Evolutionary conservation across 2,329 filamentous ascomycete species (phyloP).

Genomic region (Leptodontidium sp.): DNA sequence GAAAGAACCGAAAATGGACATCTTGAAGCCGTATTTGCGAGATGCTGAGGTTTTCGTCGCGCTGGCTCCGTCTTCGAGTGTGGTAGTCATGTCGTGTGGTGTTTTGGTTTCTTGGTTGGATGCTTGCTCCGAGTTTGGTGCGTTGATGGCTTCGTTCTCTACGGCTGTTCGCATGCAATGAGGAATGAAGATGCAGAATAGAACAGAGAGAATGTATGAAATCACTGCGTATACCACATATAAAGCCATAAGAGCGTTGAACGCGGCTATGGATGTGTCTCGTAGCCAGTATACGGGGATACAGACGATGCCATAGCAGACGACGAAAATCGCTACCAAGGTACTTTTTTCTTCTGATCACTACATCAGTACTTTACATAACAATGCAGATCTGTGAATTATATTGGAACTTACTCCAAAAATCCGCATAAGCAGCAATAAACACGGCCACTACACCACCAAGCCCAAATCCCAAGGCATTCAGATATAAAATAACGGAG

Average conservation of each 20-base stretch:
- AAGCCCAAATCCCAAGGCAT: conserved; percentile 20
- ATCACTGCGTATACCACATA: conserved; percentile 25
- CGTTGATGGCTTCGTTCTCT: background rate
- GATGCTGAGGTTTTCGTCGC: background rate
- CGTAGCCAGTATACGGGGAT: conserved; percentile 24
- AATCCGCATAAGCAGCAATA: conserved; percentile 24
- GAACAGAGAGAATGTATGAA: conserved; percentile 15
- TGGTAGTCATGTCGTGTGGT: background rate
- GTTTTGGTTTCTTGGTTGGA: conserved; percentile 7
- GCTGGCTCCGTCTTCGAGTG: background rate
- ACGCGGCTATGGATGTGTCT: background rate
- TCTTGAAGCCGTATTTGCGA: conserved; percentile 21
- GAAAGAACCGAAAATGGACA: conserved; percentile 14
- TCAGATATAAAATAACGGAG: conserved; percentile 17
- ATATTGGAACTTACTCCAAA: conserved; percentile 19
- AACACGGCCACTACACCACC: conserved; percentile 7
- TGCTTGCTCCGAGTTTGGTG: conserved; percentile 11
- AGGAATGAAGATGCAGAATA: conserved; percentile 23
- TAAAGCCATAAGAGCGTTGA: conserved; percentile 16
- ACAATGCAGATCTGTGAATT: too few species aligned
- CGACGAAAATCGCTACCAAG: conserved; percentile 13
- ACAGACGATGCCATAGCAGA: conserved; percentile 10
- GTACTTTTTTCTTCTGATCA: conserved; percentile 17
- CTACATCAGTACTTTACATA: background rate
- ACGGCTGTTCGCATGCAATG: conserved; percentile 21